Conservation (phyloP, 345 rosid species). For the Eucalyptus guilfoylei region DNA sequence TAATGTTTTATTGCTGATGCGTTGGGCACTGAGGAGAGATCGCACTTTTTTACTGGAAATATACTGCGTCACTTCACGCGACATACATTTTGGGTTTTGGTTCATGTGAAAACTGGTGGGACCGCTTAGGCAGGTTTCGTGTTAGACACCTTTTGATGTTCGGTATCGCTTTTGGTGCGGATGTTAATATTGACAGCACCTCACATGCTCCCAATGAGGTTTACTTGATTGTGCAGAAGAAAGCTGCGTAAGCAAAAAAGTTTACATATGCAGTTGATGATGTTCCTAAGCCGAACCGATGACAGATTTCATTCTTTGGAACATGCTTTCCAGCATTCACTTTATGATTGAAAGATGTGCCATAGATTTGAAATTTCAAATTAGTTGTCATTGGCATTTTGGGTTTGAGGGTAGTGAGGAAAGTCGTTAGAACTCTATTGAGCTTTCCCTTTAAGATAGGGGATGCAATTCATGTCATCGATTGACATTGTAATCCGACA, state of each 20-base stretch:
- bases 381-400: not conserved
- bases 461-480: not conserved
- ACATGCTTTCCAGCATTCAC: not conserved
- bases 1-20: constrained; percentile 48
- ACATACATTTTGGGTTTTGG: not conserved
- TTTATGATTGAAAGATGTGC: not conserved
- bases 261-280: not conserved
- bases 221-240: not conserved
- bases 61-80: not conserved
- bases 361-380: not conserved
- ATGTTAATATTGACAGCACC: not conserved
- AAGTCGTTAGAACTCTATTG: not conserved
- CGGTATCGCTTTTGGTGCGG: not conserved
- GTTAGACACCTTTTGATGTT: not conserved
- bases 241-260: not conserved
- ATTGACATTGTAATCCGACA: not conserved
- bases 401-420: not conserved
- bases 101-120: not conserved
- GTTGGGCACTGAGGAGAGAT: not conserved
- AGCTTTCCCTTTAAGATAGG: not conserved
- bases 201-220: not conserved
- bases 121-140: not conserved
- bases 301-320: not conserved
- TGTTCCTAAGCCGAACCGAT: not conserved
- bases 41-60: not conserved